Percentiles rank a stretch among this genome's conserved stretches.
These are phyloP conservation scores for Trypanosoma platydactyli DNA, from an alignment of 208 protist genomes.

Conservation along the genomic window DNA sequence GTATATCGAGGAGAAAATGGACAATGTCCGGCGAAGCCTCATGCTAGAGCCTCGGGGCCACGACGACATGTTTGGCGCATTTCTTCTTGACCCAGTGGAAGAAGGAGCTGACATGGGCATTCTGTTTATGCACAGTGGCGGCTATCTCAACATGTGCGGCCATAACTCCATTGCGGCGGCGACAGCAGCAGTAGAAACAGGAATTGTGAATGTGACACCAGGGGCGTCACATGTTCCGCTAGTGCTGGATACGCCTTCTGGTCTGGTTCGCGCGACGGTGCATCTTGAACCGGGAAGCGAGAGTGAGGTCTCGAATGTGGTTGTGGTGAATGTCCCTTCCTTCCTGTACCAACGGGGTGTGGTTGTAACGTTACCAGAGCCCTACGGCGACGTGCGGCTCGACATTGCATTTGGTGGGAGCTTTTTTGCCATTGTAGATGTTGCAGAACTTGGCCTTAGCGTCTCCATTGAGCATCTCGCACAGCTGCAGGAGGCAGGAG, in stretches of 20 bases:
- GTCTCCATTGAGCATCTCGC: background rate
- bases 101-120: background rate
- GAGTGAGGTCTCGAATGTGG: constrained; percentile 14
- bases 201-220: background rate
- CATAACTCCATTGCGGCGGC: constrained; percentile 20
- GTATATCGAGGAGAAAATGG: constrained; percentile 18
- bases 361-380: background rate
- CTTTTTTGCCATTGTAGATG: constrained; percentile 18
- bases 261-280: background rate
- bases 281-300: background rate
- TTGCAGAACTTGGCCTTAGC: constrained; percentile 5
- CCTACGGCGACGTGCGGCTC: constrained; percentile 13
- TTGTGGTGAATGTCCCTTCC: constrained; percentile 9
- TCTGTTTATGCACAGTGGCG: constrained; percentile 12
- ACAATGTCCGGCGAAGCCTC: constrained; percentile 4
- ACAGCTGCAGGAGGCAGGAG: constrained; percentile 5
- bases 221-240: background rate
- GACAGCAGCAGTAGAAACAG: constrained; percentile 10
- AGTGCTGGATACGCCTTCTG: constrained; percentile 18
- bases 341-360: constrained; percentile 11
- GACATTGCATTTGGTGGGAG: constrained; percentile 21
- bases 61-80: constrained; percentile 23
- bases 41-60: constrained; percentile 21
- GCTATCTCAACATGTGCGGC: constrained; percentile 21
- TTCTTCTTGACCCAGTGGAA: background rate